Base-by-base conservation (phyloP, 495 filamentous ascomycete genomes). In the Aspergillus kassunensis region DNA sequence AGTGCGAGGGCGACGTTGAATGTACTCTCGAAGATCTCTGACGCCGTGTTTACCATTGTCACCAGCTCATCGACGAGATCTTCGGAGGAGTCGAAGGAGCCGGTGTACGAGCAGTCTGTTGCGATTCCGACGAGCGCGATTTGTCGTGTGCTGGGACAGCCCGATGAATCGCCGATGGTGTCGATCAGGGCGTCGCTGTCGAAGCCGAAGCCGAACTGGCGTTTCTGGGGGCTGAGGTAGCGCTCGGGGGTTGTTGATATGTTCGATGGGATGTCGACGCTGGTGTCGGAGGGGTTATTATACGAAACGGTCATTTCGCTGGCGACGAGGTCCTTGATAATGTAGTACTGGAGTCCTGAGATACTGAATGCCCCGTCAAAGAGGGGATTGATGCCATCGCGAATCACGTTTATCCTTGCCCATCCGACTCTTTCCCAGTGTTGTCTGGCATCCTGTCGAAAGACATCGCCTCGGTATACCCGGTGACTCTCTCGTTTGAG, bases 1-100 rank as follows among this genome's bases (percentile, higher is more conserved):
- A 97, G 78, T 25, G 84, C 88, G 7, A 97, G 77, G 0, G 89
- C 86, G 64, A 97, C 89, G 60, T 95, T 95, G 74, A 97, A 96
- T 13, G 82, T 87, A 56, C 70, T 78, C 68, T 97, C 91, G 53
- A 87, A 96, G 0, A 95, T 68, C 37, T 80, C 76, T 2, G 91
- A 95, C 7, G 91, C 91, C 3, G 80, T 71, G 68, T 93, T 93
- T 57, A 96, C 84, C 68, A 87, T 80, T 41, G 68, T 73, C 59
- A 96, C 87, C 44, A 97, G 71, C 60, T 91, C 90, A 13, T 69
- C 40, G 34, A 76, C 73, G 2, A 83, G 77, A 8, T 73, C 65
- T 27, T 85, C 78, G 9, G 77, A 73, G 9, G 73, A 79, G 24
- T 74, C 73, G 62, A 96, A 93, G 23, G 74, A 65, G 1, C 68